phyloP scores from a whole-genome alignment of 2,329 filamentous ascomycete species.

The Fonsecaea erecta region DNA sequence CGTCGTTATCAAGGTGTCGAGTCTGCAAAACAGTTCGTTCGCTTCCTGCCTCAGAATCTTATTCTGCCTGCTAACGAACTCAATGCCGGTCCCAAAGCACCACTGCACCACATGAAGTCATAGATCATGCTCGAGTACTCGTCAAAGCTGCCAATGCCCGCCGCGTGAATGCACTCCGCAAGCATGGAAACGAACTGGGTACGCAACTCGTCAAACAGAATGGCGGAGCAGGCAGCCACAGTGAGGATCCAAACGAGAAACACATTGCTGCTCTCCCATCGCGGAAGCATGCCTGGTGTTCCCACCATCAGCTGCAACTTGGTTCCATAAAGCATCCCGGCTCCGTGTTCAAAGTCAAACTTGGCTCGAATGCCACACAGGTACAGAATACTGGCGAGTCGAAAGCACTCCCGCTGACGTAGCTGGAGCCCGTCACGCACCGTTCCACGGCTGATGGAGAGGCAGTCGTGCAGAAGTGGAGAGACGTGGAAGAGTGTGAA shows the following conservation, averaged over 20 bases:
- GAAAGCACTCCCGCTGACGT: conserved; percentile 10
- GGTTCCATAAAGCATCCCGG: conserved; percentile 15
- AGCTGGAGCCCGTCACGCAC: background rate
- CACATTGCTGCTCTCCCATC: background rate
- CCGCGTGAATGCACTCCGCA: conserved; percentile 2
- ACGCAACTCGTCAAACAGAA: conserved; percentile 12
- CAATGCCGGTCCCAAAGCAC: background rate
- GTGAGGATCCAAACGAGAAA: conserved; percentile 7
- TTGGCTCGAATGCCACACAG: conserved; percentile 12
- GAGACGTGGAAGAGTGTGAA: conserved; percentile 6
- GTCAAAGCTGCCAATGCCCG: conserved; percentile 1
- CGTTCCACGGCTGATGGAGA: background rate
- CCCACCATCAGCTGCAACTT: background rate
- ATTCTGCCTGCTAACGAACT: background rate
- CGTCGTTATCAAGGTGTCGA: background rate
- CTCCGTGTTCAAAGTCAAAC: conserved; percentile 10
- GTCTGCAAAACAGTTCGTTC: background rate
- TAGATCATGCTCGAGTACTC: background rate
- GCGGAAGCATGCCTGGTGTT: background rate
- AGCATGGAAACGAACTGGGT: background rate
- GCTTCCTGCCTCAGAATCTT: background rate
- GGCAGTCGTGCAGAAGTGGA: conserved; percentile 7
- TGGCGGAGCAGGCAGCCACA: conserved; percentile 7
- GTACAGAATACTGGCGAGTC: conserved; percentile 9
- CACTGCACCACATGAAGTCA: background rate